Evolutionary conservation across 768 basidiomycete species (phyloP).

Genomic region (Russula virescens): DNA sequence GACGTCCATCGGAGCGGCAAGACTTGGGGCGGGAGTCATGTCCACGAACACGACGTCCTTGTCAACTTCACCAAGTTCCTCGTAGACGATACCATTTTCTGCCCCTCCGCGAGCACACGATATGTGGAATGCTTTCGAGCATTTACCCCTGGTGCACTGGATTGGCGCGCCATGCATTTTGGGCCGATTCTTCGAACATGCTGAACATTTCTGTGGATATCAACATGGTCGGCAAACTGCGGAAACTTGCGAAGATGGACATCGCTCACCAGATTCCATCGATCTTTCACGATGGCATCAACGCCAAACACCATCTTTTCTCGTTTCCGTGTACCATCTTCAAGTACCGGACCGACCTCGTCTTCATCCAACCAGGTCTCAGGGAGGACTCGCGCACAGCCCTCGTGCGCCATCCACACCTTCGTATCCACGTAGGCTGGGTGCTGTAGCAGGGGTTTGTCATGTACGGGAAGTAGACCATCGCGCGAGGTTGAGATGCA

Average conservation of each 20-base stretch:
- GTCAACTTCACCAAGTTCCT: constrained; percentile 62
- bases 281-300: constrained; percentile 80
- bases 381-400: constrained; percentile 76
- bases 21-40: constrained; percentile 9
- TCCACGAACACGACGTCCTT: constrained; percentile 74
- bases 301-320: constrained; percentile 73
- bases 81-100: constrained; percentile 50
- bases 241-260: neutral
- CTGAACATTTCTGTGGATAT: constrained; percentile 75
- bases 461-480: constrained; percentile 59
- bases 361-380: constrained; percentile 88
- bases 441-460: constrained; percentile 43
- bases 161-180: constrained; percentile 77
- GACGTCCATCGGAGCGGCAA: constrained; percentile 32
- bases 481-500: constrained; percentile 50
- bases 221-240: neutral
- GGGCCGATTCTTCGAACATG: constrained; percentile 62
- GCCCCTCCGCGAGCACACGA: constrained; percentile 70
- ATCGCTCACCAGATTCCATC: constrained; percentile 84
- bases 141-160: constrained; percentile 93
- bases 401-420: constrained; percentile 72
- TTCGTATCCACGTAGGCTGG: constrained; percentile 26
- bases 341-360: constrained; percentile 32
- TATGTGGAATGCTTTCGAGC: constrained; percentile 89
- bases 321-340: constrained; percentile 33